Conservation (phyloP, 1,139 yeast genomes). For the Kazachstania sp. region DNA sequence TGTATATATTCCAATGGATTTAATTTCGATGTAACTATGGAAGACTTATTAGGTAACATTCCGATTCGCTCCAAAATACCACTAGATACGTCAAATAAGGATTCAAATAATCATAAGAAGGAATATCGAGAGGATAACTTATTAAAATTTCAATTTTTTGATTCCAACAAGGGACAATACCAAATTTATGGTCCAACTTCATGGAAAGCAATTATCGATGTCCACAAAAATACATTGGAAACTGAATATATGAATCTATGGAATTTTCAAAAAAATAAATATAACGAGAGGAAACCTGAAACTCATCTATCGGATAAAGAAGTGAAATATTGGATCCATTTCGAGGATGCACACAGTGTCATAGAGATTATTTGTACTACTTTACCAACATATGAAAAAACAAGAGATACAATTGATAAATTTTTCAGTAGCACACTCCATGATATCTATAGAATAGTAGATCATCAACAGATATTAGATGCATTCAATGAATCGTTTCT, state of each 20-base stretch:
- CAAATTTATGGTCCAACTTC: neutral
- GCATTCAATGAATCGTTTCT: constrained; percentile 9
- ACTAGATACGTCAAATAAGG: constrained; percentile 8
- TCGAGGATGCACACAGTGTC: neutral
- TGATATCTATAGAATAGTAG: constrained; percentile 16
- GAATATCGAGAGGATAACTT: neutral
- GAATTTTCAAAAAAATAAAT: neutral
- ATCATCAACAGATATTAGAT: constrained; percentile 13
- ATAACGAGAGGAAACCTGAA: neutral
- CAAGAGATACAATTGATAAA: constrained; percentile 9
- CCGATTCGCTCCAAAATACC: no score
- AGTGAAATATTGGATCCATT: neutral
- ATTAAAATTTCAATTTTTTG: neutral
- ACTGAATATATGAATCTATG: neutral
- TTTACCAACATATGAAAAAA: constrained; percentile 17
- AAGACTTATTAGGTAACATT: constrained; percentile 17
- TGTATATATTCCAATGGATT: constrained; percentile 24
- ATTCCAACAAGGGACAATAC: neutral
- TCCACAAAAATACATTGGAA: neutral
- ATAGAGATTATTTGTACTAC: constrained; percentile 7
- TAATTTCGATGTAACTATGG: constrained; percentile 16
- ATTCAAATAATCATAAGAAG: no score
- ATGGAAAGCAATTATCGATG: neutral
- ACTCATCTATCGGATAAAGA: no score
- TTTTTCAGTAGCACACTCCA: constrained; percentile 19